Conservation (phyloP, 2,329 filamentous ascomycete species). For the Cryphonectria naterciae region DNA sequence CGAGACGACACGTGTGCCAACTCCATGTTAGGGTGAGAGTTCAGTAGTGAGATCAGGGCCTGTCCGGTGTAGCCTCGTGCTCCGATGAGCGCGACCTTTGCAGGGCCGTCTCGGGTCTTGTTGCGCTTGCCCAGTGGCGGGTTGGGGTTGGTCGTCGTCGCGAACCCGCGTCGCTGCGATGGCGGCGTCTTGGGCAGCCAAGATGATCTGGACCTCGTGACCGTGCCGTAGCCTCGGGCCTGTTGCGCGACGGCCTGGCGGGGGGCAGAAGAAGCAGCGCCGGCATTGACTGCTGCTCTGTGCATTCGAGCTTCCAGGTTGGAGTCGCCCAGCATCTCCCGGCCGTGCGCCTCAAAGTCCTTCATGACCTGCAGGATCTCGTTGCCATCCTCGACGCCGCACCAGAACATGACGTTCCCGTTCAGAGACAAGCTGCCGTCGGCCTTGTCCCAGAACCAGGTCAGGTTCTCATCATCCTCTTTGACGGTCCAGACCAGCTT, state of each 20-base stretch:
- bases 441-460: constrained; percentile 98
- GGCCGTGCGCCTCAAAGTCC: constrained; percentile 81
- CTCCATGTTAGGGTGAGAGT: constrained; percentile 87
- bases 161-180: constrained; percentile 50
- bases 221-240: constrained; percentile 70
- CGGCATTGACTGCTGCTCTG: constrained; percentile 66
- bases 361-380: constrained; percentile 83
- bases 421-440: constrained; percentile 86
- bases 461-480: constrained; percentile 93
- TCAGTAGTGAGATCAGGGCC: constrained; percentile 83
- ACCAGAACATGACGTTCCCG: constrained; percentile 95
- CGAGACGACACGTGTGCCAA: constrained; percentile 90
- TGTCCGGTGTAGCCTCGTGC: constrained; percentile 94
- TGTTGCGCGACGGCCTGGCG: constrained; percentile 51
- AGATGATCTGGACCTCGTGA: constrained; percentile 40
- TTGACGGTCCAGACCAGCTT: constrained; percentile 96
- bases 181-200: constrained; percentile 21
- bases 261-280: constrained; percentile 40
- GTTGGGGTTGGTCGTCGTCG: constrained; percentile 80
- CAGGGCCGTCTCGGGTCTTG: constrained; percentile 76
- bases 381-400: constrained; percentile 79
- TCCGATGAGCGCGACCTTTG: constrained; percentile 84
- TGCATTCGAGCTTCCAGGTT: constrained; percentile 87
- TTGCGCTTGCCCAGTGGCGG: constrained; percentile 89
- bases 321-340: constrained; percentile 85